phyloP scores from a whole-genome alignment of 2,329 filamentous ascomycete genomes.

The Graphilbum ipis-grandicollis region DNA sequence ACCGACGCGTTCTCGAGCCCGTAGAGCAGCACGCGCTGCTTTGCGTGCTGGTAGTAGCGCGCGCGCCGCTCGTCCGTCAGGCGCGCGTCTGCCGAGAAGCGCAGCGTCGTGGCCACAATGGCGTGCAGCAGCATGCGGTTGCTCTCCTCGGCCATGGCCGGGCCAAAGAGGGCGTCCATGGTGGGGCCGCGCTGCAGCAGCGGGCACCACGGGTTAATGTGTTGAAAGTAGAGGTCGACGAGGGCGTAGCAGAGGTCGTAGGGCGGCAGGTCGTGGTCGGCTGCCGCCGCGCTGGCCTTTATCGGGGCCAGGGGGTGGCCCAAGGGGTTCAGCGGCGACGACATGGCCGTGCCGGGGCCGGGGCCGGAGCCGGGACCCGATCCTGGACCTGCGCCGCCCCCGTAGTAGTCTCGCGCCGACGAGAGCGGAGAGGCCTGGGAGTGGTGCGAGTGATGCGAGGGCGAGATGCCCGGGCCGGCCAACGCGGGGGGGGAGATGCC shows the following conservation, averaged over 20 bases:
- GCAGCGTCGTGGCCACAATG: constrained; percentile 74
- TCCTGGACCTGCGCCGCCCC: constrained; percentile 9
- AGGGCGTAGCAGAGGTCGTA: constrained; percentile 58
- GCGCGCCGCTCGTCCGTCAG: constrained; percentile 56
- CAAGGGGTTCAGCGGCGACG: constrained; percentile 17
- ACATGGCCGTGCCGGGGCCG: constrained; percentile 2
- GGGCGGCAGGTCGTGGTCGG: constrained; percentile 52
- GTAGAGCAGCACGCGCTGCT: constrained; percentile 73
- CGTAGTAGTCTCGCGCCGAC: constrained; percentile 32
- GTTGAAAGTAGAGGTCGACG: constrained; percentile 62
- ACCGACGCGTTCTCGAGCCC: constrained; percentile 82
- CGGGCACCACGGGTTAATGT: constrained; percentile 73
- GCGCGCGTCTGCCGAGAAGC: constrained; percentile 63
- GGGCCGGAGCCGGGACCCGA: too few relatives aligned
- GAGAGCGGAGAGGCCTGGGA: constrained; percentile 16
- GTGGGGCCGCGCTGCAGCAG: constrained; percentile 77
- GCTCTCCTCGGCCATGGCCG: constrained; percentile 57
- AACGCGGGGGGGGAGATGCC: constrained; percentile 27
- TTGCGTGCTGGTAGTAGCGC: constrained; percentile 64
- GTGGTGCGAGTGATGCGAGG: constrained; percentile 16
- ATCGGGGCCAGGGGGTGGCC: not conserved
- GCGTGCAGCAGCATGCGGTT: constrained; percentile 73
- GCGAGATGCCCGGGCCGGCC: constrained; percentile 22
- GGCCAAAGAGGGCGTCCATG: constrained; percentile 65
- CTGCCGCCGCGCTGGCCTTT: not conserved